phyloP scores from a whole-genome alignment of 805 yeast species.

The Suhomyces sp. region DNA sequence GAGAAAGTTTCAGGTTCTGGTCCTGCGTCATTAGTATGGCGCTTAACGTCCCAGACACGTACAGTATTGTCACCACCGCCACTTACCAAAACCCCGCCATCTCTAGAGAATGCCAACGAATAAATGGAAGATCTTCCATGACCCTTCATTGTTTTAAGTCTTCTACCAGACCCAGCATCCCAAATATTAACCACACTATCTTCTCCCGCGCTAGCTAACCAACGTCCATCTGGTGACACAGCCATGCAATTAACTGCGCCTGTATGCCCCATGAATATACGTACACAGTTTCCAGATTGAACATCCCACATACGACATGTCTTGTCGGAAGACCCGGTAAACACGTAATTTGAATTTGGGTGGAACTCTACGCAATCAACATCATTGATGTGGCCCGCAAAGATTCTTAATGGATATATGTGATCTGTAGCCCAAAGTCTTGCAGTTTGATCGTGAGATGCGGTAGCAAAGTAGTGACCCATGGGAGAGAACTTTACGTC shows the following conservation, averaged over 20 bases:
- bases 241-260: slow-evolving; percentile 85
- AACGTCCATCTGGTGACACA: slow-evolving; percentile 94
- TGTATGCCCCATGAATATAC: slow-evolving; percentile 89
- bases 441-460: slow-evolving; percentile 96
- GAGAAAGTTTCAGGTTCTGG: slow-evolving; percentile 72
- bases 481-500: slow-evolving; percentile 91
- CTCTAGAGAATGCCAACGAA: slow-evolving; percentile 79
- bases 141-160: slow-evolving; percentile 88
- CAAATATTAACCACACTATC: slow-evolving; percentile 85
- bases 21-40: slow-evolving; percentile 75
- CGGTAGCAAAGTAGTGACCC: slow-evolving; percentile 98
- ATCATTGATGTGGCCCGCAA: slow-evolving; percentile 96
- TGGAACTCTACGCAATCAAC: slow-evolving; percentile 94
- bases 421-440: slow-evolving; percentile 98
- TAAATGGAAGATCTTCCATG: slow-evolving; percentile 87
- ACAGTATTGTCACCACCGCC: slow-evolving; percentile 92
- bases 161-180: slow-evolving; percentile 91
- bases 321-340: slow-evolving; percentile 94
- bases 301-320: slow-evolving; percentile 99
- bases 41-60: slow-evolving; percentile 93
- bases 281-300: slow-evolving; percentile 79
- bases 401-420: slow-evolving; percentile 89
- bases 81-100: slow-evolving; percentile 85
- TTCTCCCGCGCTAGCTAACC: slow-evolving; percentile 94
- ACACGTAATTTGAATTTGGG: slow-evolving; percentile 91